Conservation (phyloP, 2,329 filamentous ascomycete species). For the Teratosphaeria nubilosa region DNA sequence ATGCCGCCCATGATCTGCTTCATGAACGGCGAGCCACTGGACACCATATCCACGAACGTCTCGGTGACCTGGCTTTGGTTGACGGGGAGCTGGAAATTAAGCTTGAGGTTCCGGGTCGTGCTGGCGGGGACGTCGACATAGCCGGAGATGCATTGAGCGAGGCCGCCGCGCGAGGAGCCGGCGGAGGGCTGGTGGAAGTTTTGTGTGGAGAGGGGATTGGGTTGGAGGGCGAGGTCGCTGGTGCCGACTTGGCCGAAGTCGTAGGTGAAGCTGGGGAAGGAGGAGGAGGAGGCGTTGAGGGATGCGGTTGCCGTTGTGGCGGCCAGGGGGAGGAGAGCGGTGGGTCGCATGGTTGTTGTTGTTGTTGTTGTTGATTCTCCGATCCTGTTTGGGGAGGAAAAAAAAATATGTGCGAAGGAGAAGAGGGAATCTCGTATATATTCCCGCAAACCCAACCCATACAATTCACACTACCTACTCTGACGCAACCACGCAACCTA, state of each 20-base stretch:
- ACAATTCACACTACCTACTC: no score
- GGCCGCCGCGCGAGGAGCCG: slow-evolving; percentile 14
- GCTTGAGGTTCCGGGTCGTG: slow-evolving; percentile 17
- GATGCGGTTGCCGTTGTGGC: background rate
- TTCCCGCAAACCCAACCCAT: no score
- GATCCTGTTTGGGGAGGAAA: no score
- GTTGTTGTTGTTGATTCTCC: background rate
- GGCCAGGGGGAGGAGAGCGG: background rate
- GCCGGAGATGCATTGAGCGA: slow-evolving; percentile 20
- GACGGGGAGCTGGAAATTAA: slow-evolving; percentile 17
- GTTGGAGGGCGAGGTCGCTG: background rate
- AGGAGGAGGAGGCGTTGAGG: background rate
- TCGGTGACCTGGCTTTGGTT: slow-evolving; percentile 22
- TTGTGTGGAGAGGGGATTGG: background rate
- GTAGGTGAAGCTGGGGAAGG: background rate
- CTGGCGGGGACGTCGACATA: slow-evolving; percentile 16
- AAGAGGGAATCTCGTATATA: no score
- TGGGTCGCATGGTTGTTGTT: background rate
- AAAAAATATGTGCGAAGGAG: no score
- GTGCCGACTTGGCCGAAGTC: background rate
- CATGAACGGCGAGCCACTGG: slow-evolving; percentile 11
- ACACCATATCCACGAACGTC: slow-evolving; percentile 12
- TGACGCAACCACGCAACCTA: no score
- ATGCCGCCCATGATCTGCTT: background rate
- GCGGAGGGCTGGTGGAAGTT: slow-evolving; percentile 11